Conservation (phyloP, 164 flowering plant genomes). For the Vitis labrusca region DNA sequence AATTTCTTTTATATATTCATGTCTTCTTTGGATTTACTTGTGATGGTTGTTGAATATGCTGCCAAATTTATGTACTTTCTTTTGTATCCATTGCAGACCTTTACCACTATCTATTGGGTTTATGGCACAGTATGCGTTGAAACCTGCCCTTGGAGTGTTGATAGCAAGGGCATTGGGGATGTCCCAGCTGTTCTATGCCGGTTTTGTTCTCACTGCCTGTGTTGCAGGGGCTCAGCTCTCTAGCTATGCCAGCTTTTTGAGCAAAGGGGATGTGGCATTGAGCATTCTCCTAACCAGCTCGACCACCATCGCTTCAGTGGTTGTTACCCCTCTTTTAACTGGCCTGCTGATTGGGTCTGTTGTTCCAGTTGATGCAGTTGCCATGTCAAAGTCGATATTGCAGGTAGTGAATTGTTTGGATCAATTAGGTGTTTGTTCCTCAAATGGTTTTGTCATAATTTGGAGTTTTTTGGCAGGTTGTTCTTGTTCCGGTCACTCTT, state of each 20-base stretch:
- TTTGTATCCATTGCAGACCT: slow-evolving; percentile 64
- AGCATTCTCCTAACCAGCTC: slow-evolving; percentile 88
- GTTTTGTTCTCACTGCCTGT: slow-evolving; percentile 84
- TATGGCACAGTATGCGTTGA: slow-evolving; percentile 74
- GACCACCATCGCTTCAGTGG: slow-evolving; percentile 76
- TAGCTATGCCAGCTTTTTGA: slow-evolving; percentile 87
- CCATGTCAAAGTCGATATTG: slow-evolving; percentile 95
- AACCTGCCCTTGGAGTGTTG: slow-evolving; percentile 77
- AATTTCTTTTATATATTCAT: not conserved
- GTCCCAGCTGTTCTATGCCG: slow-evolving; percentile 81
- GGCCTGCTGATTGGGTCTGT: slow-evolving; percentile 91
- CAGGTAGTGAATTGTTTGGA: slow-evolving; percentile 46
- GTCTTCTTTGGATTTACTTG: not conserved
- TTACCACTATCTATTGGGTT: slow-evolving; percentile 83
- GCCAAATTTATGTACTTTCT: slow-evolving; percentile 2
- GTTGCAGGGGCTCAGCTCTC: slow-evolving; percentile 88
- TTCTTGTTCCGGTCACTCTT: slow-evolving; percentile 72
- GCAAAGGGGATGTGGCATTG: slow-evolving; percentile 95
- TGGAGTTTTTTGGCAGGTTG: slow-evolving; percentile 58
- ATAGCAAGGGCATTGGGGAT: slow-evolving; percentile 70
- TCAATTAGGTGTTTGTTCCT: slow-evolving; percentile 1
- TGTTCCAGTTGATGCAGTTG: slow-evolving; percentile 88
- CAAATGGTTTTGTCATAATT: not conserved
- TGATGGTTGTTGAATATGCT: slow-evolving; percentile 5
- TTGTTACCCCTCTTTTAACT: slow-evolving; percentile 80